Conservation (phyloP, 768 basidiomycete genomes). For the Auricularia auricula-judae region DNA sequence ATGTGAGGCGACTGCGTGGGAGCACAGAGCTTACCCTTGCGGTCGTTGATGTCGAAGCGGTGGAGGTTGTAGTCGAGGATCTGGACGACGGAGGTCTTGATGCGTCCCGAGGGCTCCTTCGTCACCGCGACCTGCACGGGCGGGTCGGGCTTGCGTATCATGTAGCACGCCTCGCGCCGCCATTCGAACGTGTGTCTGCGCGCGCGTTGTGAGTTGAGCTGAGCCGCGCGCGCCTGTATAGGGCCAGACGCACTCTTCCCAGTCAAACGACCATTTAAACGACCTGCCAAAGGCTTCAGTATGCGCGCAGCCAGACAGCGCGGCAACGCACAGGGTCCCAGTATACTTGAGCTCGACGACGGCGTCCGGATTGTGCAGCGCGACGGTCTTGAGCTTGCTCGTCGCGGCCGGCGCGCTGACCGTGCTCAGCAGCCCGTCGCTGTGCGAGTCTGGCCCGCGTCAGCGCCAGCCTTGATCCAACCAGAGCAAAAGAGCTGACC, state of each 20-base stretch:
- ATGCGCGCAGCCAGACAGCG: neutral
- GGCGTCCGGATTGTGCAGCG: slow-evolving; percentile 62
- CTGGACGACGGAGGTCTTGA: slow-evolving; percentile 58
- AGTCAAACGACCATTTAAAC: slow-evolving; percentile 71
- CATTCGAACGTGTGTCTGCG: slow-evolving; percentile 74
- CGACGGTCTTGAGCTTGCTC: slow-evolving; percentile 63
- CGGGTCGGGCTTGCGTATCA: slow-evolving; percentile 78
- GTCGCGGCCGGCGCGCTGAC: slow-evolving; percentile 52
- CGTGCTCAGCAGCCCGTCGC: slow-evolving; percentile 58
- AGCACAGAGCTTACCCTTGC: slow-evolving; percentile 32
- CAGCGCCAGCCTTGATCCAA: neutral
- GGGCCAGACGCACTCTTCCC: slow-evolving; percentile 57
- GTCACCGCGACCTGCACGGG: slow-evolving; percentile 77
- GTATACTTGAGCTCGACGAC: slow-evolving; percentile 63
- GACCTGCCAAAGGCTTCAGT: slow-evolving; percentile 11
- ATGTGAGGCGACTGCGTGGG: neutral
- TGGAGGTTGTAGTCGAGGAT: slow-evolving; percentile 80
- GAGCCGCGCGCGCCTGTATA: neutral
- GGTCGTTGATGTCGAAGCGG: slow-evolving; percentile 73
- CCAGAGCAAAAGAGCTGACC: neutral
- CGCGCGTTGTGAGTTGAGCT: neutral
- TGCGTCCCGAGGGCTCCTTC: slow-evolving; percentile 57
- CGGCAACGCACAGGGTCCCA: slow-evolving; percentile 37
- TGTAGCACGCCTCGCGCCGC: slow-evolving; percentile 74
- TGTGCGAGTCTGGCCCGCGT: slow-evolving; percentile 49